These are phyloP conservation scores for Schizosaccharomyces octosporus DNA, from an alignment of 805 yeast genomes.

Conservation along the genomic window DNA sequence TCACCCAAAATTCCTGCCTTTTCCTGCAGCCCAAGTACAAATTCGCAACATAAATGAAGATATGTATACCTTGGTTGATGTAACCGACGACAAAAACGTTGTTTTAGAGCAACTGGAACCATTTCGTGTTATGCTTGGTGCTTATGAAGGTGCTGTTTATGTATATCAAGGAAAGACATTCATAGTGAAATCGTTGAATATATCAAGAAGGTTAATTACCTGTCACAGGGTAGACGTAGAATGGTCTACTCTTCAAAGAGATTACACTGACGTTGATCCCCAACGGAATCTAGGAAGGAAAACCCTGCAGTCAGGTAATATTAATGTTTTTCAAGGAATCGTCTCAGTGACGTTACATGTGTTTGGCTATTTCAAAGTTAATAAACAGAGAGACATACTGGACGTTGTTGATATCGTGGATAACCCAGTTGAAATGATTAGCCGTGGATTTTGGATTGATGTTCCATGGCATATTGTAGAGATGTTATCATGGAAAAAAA, in stretches of 20 bases:
- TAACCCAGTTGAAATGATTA: slow-evolving; percentile 46
- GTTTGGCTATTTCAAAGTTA: slow-evolving; percentile 80
- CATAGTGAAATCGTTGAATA: slow-evolving; percentile 58
- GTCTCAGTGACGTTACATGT: slow-evolving; percentile 52
- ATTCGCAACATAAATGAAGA: slow-evolving; percentile 55
- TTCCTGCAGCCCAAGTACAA: slow-evolving; percentile 57
- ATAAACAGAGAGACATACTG: slow-evolving; percentile 47
- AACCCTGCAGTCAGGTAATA: slow-evolving; percentile 1
- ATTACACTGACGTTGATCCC: slow-evolving; percentile 84
- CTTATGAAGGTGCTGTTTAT: slow-evolving; percentile 71
- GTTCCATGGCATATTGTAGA: slow-evolving; percentile 44
- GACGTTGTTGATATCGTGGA: slow-evolving; percentile 83
- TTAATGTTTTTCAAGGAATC: slow-evolving; percentile 38
- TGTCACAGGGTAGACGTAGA: slow-evolving; percentile 78
- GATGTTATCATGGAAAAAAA: slow-evolving; percentile 26
- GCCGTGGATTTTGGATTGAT: slow-evolving; percentile 85
- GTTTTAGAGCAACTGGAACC: slow-evolving; percentile 79
- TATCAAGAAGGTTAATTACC: slow-evolving; percentile 56
- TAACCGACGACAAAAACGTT: slow-evolving; percentile 47
- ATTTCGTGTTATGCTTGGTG: slow-evolving; percentile 65
- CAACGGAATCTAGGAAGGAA: slow-evolving; percentile 13
- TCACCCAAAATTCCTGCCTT: slow-evolving; percentile 38
- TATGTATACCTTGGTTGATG: slow-evolving; percentile 69
- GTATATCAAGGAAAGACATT: slow-evolving; percentile 86
- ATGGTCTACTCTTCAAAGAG: slow-evolving; percentile 81